Percentiles rank a stretch among this genome's conserved stretches.
Evolutionary conservation across 805 yeast genomes (phyloP).

Genomic region (Zygosaccharomyces kombuchaensis): DNA sequence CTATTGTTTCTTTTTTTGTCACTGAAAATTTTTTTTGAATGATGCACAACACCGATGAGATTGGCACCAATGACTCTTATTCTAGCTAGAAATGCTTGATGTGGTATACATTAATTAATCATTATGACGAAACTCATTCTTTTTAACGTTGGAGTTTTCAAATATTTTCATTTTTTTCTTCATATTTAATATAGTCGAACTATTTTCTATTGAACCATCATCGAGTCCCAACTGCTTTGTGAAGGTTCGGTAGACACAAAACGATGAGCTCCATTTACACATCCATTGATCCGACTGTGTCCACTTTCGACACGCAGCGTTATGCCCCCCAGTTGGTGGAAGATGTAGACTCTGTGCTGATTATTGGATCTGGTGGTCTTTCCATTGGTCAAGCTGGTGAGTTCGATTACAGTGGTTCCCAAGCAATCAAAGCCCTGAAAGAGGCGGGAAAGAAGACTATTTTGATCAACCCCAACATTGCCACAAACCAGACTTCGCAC

Average conservation of each 20-base stretch:
- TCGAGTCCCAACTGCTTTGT: background rate
- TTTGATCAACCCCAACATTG: conserved; percentile 91
- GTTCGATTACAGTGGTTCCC: conserved; percentile 95
- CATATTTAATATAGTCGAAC: background rate
- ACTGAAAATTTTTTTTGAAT: conserved; percentile 2
- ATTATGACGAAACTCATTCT: conserved; percentile 2
- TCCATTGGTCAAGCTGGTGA: conserved; percentile 99
- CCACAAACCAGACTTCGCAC: conserved; percentile 95
- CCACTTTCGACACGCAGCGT: conserved; percentile 29
- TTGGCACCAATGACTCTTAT: conserved; percentile 5
- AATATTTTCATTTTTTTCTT: background rate
- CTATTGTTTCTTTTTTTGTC: conserved; percentile 3
- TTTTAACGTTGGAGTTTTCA: background rate
- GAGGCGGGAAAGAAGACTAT: conserved; percentile 85
- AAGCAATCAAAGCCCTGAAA: conserved; percentile 90
- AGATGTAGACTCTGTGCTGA: conserved; percentile 52
- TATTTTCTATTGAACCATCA: background rate
- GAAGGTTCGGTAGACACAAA: background rate
- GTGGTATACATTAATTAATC: conserved; percentile 2
- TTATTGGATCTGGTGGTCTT: conserved; percentile 95
- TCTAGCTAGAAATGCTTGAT: background rate
- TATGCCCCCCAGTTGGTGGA: conserved; percentile 33
- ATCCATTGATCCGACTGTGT: conserved; percentile 29
- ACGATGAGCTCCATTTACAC: conserved; percentile 28
- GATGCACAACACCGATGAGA: conserved; percentile 6